phyloP scores from a whole-genome alignment of 2,329 filamentous ascomycete genomes.

The Elsinoe arachidis region DNA sequence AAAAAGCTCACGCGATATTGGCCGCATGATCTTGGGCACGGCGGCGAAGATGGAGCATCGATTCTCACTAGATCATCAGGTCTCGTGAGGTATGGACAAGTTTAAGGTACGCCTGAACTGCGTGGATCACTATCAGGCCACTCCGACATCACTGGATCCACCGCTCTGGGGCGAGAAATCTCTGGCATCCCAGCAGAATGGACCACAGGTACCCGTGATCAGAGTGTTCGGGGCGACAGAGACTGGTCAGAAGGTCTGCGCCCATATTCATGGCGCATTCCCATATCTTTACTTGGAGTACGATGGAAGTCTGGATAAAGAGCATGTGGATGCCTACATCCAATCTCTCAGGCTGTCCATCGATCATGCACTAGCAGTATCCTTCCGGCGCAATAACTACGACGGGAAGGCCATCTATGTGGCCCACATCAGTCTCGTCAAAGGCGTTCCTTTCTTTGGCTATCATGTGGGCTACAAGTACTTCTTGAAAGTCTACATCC shows the following conservation, averaged over 20 bases:
- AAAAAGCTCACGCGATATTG: neutral
- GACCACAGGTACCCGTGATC: slow-evolving; percentile 73
- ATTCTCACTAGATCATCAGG: too few species aligned
- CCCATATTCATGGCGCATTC: slow-evolving; percentile 90
- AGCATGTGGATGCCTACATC: slow-evolving; percentile 64
- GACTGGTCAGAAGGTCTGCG: slow-evolving; percentile 91
- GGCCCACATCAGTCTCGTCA: slow-evolving; percentile 82
- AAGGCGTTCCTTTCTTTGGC: slow-evolving; percentile 91
- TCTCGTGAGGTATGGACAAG: slow-evolving; percentile 15
- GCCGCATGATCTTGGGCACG: neutral
- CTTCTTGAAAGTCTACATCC: slow-evolving; percentile 90
- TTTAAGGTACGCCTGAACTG: slow-evolving; percentile 92
- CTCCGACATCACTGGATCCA: slow-evolving; percentile 72
- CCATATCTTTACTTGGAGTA: slow-evolving; percentile 95
- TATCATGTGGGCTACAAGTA: slow-evolving; percentile 86
- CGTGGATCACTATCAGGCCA: slow-evolving; percentile 86
- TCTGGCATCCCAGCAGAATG: slow-evolving; percentile 52
- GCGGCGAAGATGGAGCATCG: neutral
- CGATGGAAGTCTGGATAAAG: slow-evolving; percentile 49
- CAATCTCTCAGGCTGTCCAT: slow-evolving; percentile 74
- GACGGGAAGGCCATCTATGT: slow-evolving; percentile 66
- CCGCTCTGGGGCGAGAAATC: slow-evolving; percentile 47
- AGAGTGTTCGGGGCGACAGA: slow-evolving; percentile 88
- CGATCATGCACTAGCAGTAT: slow-evolving; percentile 79
- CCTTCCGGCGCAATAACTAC: slow-evolving; percentile 68